Conservation (phyloP, 2,329 filamentous ascomycete species). For the Blastomyces percursus region DNA sequence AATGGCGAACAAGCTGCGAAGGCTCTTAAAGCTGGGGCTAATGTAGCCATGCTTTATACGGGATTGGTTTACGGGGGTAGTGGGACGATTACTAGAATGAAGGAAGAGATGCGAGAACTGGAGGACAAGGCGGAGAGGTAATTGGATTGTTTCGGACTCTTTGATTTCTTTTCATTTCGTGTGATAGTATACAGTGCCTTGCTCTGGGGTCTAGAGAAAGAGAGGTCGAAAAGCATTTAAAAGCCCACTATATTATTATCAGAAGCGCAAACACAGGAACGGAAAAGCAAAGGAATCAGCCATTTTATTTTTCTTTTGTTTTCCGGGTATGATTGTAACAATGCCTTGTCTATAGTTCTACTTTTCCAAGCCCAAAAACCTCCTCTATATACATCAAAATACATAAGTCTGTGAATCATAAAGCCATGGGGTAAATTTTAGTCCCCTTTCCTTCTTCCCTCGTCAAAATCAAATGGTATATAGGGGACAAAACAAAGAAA, state of each 20-base stretch:
- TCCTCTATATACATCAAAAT: not conserved
- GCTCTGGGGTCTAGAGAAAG: not conserved
- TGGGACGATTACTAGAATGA: constrained; percentile 47
- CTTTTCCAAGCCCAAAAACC: not conserved
- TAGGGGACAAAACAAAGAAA: not conserved
- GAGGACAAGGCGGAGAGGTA: constrained; percentile 14
- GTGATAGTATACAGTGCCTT: not conserved
- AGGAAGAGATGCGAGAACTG: constrained; percentile 37
- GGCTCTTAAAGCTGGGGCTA: constrained; percentile 78
- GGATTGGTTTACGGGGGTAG: constrained; percentile 54
- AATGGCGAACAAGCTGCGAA: constrained; percentile 73
- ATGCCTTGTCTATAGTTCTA: not conserved
- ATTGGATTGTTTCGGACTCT: not conserved
- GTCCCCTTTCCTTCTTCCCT: too few species aligned
- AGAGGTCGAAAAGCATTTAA: too few species aligned
- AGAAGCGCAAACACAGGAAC: too few species aligned
- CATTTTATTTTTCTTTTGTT: not conserved
- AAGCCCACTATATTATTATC: not conserved
- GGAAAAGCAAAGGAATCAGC: not conserved
- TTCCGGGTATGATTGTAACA: not conserved
- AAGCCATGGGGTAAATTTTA: not conserved
- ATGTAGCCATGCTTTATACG: constrained; percentile 86
- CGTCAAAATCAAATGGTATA: not conserved
- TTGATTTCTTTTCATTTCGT: not conserved
- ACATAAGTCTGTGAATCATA: not conserved